phyloP scores from a whole-genome alignment of 139 green algal species.

The Closterium sp. region DNA sequence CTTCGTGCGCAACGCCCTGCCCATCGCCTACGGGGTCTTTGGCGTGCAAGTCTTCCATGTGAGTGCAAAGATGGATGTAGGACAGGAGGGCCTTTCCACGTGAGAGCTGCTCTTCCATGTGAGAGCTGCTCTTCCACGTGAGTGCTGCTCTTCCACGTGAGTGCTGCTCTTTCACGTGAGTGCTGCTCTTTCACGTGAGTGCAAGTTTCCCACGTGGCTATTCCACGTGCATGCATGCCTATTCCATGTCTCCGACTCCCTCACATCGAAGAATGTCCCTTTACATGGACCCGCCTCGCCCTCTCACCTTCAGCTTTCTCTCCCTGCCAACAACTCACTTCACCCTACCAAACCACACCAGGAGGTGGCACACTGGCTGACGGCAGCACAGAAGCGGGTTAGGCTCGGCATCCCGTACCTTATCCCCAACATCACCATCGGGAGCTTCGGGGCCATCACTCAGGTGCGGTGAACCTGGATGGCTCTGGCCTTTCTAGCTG shows the following conservation, averaged over 20 bases:
- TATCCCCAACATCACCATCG: slow-evolving; percentile 85
- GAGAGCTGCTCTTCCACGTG: background rate
- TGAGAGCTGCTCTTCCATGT: too few relatives aligned
- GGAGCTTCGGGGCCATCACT: slow-evolving; percentile 87
- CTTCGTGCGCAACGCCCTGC: slow-evolving; percentile 72
- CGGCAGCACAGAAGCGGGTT: slow-evolving; percentile 60
- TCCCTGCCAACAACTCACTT: background rate
- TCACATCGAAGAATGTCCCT: background rate
- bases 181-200: too few relatives aligned
- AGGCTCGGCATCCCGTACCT: slow-evolving; percentile 82
- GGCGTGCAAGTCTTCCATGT: slow-evolving; percentile 60
- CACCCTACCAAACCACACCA: slow-evolving; percentile 53
- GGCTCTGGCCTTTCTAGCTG: background rate
- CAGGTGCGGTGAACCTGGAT: slow-evolving; percentile 49
- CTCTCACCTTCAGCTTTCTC: background rate
- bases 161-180: too few relatives aligned
- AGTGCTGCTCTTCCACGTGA: background rate
- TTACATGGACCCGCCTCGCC: background rate
- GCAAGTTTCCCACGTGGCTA: background rate
- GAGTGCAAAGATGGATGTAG: background rate
- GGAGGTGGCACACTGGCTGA: slow-evolving; percentile 74
- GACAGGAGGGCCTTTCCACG: too few relatives aligned
- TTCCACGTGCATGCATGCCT: background rate
- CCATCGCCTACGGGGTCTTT: slow-evolving; percentile 60
- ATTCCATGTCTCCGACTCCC: background rate